Percentiles rank a stretch among this genome's conserved stretches.
Conservation (phyloP, 148 eudicot genomes). For the Fagopyrum esculentum region DNA sequence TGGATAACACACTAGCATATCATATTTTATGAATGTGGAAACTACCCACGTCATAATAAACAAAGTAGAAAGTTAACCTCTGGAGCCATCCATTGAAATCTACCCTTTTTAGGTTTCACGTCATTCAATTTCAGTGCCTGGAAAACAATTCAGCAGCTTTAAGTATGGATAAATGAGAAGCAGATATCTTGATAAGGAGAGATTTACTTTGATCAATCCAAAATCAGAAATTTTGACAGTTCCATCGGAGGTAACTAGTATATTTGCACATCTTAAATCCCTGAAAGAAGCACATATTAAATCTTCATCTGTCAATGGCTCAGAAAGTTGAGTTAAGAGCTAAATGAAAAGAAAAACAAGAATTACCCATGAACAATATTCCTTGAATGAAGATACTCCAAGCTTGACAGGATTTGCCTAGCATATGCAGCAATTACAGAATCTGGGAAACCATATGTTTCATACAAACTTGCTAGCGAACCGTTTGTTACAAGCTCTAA, state of each 20-base stretch:
- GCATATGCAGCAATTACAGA: conserved; percentile 69
- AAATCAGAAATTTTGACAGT: conserved; percentile 86
- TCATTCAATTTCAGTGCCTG: conserved; percentile 33
- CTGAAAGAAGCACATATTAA: conserved; percentile 23
- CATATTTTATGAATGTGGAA: no score
- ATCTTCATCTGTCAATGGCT: neutral
- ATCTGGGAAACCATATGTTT: conserved; percentile 56
- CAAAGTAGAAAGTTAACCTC: no score
- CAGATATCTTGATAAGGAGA: conserved; percentile 1
- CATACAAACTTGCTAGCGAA: conserved; percentile 62
- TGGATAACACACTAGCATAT: no score
- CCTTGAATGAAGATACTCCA: conserved; percentile 89
- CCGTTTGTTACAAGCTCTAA: conserved; percentile 87
- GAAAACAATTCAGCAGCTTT: no score
- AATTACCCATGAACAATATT: conserved; percentile 81
- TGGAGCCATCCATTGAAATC: no score
- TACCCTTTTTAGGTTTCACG: no score
- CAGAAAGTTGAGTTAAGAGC: no score
- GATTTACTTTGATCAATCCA: conserved; percentile 79
- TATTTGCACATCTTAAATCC: conserved; percentile 88
- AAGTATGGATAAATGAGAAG: neutral
- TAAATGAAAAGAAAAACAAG: neutral
- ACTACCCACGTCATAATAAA: no score
- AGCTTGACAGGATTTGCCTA: conserved; percentile 81
- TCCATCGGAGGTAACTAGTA: conserved; percentile 68